These are phyloP conservation scores for Penicillium chermesinum DNA, from an alignment of 495 filamentous ascomycete species.

Conservation along the genomic window DNA sequence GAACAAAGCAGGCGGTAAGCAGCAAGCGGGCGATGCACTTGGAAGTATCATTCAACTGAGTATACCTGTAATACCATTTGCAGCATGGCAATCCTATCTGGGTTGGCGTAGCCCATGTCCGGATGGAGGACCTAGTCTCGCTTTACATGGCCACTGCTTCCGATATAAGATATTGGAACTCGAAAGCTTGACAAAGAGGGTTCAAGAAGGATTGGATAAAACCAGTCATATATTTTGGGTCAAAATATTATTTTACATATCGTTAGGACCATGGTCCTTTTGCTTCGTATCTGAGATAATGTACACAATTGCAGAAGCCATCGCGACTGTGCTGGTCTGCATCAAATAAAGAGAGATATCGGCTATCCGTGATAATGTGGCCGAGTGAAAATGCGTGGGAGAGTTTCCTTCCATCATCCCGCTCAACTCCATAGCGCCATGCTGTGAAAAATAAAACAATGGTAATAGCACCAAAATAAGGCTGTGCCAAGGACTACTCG, in stretches of 20 bases:
- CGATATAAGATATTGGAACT: too few relatives aligned
- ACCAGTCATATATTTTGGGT: constrained; percentile 16
- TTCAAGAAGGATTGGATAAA: not conserved
- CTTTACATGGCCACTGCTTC: too few relatives aligned
- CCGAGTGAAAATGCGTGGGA: constrained; percentile 7
- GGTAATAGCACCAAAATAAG: not conserved
- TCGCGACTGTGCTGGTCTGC: not conserved
- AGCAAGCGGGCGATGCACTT: not conserved
- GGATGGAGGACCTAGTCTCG: too few relatives aligned
- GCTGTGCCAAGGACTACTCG: constrained; percentile 14
- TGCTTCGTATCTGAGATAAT: not conserved
- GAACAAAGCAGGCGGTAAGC: not conserved
- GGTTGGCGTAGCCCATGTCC: too few relatives aligned
- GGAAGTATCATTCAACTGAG: too few relatives aligned
- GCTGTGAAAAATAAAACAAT: constrained; percentile 23
- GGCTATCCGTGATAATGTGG: not conserved
- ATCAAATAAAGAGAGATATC: not conserved
- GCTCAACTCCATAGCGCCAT: constrained; percentile 33
- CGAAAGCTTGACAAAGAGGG: too few relatives aligned
- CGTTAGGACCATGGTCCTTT: not conserved
- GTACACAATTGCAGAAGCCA: not conserved
- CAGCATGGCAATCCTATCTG: not conserved
- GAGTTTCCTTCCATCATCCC: constrained; percentile 21
- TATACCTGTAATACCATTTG: not conserved
- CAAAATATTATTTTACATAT: constrained; percentile 18